Evolutionary conservation across 306 rosid species (phyloP).

Genomic region (Rosa multiflora): DNA sequence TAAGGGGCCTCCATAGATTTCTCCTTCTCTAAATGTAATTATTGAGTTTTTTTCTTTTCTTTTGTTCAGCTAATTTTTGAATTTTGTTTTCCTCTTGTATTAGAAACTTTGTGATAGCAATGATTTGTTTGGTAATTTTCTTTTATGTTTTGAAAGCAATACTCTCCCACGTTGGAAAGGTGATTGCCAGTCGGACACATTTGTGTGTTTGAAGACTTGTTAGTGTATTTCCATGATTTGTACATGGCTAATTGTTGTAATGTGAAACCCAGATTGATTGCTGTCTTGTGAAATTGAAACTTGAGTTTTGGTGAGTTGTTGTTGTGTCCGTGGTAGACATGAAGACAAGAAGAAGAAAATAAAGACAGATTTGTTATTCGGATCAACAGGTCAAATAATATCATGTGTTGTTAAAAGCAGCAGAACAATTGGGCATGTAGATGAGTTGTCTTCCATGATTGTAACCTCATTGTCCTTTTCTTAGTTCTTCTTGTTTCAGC

Average conservation of each 20-base stretch:
- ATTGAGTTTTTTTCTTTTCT: constrained; percentile 26
- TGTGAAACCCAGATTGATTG: background rate
- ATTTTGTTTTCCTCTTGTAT: constrained; percentile 42
- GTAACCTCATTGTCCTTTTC: background rate
- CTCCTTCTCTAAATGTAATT: constrained; percentile 47
- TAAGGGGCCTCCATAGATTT: constrained; percentile 32
- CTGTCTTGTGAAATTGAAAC: background rate
- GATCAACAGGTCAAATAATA: background rate
- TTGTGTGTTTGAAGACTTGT: background rate
- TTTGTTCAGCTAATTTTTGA: constrained; percentile 52
- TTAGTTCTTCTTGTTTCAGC: background rate
- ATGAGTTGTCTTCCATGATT: background rate
- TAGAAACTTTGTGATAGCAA: constrained; percentile 4
- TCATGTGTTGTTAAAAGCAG: background rate
- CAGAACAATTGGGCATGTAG: background rate
- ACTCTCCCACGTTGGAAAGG: constrained; percentile 10
- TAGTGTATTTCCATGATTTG: background rate
- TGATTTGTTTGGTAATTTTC: constrained; percentile 38
- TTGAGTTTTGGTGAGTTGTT: background rate
- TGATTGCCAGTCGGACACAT: constrained; percentile 9
- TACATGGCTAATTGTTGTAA: background rate
- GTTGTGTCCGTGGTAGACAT: background rate
- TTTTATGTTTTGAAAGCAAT: constrained; percentile 29
- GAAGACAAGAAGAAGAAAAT: background rate
- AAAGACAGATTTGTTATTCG: background rate